Evolutionary conservation across 2,329 filamentous ascomycete genomes (phyloP), one percentile per base, ranked within the genome.

Genomic region (Fusarium aywerte): DNA sequence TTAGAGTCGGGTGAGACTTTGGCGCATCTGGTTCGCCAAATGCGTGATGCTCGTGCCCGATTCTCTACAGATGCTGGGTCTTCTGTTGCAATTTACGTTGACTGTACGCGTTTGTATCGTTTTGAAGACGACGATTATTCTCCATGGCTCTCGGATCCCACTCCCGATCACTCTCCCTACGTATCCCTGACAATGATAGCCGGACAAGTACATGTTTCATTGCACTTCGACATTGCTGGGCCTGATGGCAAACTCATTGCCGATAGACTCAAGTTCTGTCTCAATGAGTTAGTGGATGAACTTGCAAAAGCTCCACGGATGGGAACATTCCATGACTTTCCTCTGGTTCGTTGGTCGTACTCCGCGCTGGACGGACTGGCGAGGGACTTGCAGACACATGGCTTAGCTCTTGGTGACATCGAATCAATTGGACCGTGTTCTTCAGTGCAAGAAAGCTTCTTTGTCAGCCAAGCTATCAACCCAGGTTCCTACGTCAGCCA

Each of bases 351-450:
- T 39, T 50, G 47, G 47, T n/a, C 47, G 8, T 50, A 50, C n/a
- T 50, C 33, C n/a, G 47, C 47, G 25, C 47, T 50, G 33, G 47
- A 50, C 23, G 25, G 47, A 20, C n/a, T 50, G 47, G 33, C 33
- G 33, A 39, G 25, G n/a, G 47, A 50, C n/a, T 39, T 50, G 25
- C n/a, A 50, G 47, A 39, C 25, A 39, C 23, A 50, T 39, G 47
- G 47, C 8, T 39, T 50, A n/a, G 23, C 23, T 5, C 39, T 39
- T 50, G 33, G 18, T 7, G 47, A 50, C 13, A 13, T 50, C 31
- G 47, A 50, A 31, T 50, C 47, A 50, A 33, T 52, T 16, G 49
- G 49, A 25, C 49, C 49, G 27, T 52, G 36, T 33, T 42, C 49
- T 20, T 42, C 49, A 13, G 38, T 52, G 20, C 49, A 52, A 27